Evolutionary conservation across 1,284 basidiomycete species (phyloP).

Genomic region (Puccinia brachypodii): DNA sequence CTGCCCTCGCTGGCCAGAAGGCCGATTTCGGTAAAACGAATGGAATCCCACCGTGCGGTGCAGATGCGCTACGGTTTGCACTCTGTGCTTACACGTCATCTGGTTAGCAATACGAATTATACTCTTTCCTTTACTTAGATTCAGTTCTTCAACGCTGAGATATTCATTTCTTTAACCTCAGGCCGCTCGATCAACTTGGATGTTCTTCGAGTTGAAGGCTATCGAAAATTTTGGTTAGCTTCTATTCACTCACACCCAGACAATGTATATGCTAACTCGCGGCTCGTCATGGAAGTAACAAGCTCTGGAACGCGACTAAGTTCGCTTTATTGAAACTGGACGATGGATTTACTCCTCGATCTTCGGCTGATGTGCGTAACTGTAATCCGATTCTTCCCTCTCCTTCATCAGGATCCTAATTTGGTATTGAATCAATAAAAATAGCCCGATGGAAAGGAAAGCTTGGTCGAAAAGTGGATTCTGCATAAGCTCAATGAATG

Average conservation of each 20-base stretch:
- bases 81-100: constrained; percentile 86
- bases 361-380: constrained; percentile 65
- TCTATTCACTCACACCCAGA: background rate
- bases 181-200: constrained; percentile 94
- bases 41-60: constrained; percentile 97
- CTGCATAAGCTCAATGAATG: constrained; percentile 89
- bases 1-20: constrained; percentile 93
- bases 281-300: constrained; percentile 82
- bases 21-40: constrained; percentile 89
- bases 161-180: constrained; percentile 53
- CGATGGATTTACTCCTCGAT: constrained; percentile 72
- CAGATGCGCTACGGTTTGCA: constrained; percentile 92
- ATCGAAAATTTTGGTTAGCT: constrained; percentile 68
- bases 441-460: constrained; percentile 83
- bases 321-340: constrained; percentile 96
- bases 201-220: constrained; percentile 95
- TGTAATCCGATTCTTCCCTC: background rate
- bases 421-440: constrained; percentile 8
- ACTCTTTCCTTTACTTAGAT: background rate
- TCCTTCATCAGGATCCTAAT: background rate
- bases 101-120: constrained; percentile 61
- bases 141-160: background rate
- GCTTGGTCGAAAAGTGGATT: constrained; percentile 92
- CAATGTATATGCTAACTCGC: background rate
- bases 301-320: constrained; percentile 98